Conservation (phyloP, 371 early-diverging fungal species). For the Dichotomocladium elegans region DNA sequence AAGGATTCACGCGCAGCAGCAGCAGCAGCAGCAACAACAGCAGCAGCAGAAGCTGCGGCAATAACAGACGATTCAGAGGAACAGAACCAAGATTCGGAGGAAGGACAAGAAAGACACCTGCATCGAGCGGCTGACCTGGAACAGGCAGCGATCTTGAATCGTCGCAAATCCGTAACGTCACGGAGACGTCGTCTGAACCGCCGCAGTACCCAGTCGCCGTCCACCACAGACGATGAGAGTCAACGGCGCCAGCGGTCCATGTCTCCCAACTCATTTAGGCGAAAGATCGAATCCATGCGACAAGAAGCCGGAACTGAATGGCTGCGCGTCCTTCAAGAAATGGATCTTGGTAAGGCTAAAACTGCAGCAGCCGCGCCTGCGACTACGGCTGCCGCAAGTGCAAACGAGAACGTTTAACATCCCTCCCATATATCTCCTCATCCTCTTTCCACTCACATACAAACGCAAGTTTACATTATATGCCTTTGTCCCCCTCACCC, state of each 20-base stretch:
- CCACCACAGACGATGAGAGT: slow-evolving; percentile 5
- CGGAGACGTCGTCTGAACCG: slow-evolving; percentile 18
- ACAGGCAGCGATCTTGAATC: slow-evolving; percentile 17
- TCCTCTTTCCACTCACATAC: no score
- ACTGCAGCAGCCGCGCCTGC: no score
- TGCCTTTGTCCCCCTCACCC: no score
- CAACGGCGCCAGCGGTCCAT: slow-evolving; percentile 7
- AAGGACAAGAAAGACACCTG: slow-evolving; percentile 29
- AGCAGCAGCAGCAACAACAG: not conserved
- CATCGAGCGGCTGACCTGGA: slow-evolving; percentile 45
- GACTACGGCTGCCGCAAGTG: no score
- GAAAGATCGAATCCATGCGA: slow-evolving; percentile 57
- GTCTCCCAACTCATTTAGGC: slow-evolving; percentile 33
- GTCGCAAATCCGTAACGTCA: slow-evolving; percentile 14
- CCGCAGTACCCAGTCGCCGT: slow-evolving; percentile 16
- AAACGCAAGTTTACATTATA: no score
- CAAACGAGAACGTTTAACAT: no score
- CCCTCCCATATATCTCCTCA: no score
- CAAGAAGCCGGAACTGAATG: slow-evolving; percentile 62
- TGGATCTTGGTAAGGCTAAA: slow-evolving; percentile 44
- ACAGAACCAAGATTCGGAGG: slow-evolving; percentile 8
- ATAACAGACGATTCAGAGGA: not conserved
- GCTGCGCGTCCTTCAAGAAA: slow-evolving; percentile 59
- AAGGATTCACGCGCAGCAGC: slow-evolving; percentile 6
- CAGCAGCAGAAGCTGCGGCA: not conserved